These are phyloP conservation scores for Tylopilus plumbeoviolaceoides DNA, from an alignment of 768 basidiomycete species.

Conservation along the genomic window DNA sequence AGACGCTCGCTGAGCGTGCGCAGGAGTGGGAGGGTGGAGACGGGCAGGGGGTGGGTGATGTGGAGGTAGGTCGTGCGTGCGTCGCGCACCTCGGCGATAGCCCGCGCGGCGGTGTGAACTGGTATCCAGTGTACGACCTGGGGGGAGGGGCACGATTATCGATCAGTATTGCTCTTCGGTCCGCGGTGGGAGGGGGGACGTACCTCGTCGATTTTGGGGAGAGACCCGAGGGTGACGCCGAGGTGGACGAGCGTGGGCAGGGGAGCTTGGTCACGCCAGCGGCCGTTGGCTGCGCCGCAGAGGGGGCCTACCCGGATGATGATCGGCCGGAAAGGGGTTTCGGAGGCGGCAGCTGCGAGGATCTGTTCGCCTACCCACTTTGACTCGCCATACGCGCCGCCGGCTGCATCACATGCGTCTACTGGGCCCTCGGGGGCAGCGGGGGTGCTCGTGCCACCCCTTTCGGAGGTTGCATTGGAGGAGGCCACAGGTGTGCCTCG, in stretches of 20 bases:
- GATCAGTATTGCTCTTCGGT: no score
- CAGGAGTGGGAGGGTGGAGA: conserved; percentile 10
- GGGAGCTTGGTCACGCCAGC: conserved; percentile 37
- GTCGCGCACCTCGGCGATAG: conserved; percentile 16
- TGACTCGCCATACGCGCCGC: conserved; percentile 12
- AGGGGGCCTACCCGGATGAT: conserved; percentile 38
- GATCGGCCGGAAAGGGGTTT: conserved; percentile 22
- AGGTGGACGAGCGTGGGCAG: conserved; percentile 33
- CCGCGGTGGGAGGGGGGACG: not conserved
- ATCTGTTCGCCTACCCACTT: conserved; percentile 26
- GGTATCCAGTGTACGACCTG: conserved; percentile 1
- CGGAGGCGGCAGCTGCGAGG: conserved; percentile 13
- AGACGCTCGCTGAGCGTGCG: conserved; percentile 4
- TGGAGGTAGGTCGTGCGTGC: conserved; percentile 2
- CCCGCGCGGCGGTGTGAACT: conserved; percentile 11
- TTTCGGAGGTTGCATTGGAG: not conserved
- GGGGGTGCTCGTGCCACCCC: not conserved
- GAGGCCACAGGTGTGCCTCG: not conserved
- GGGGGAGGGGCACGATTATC: not conserved
- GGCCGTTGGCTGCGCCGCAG: conserved; percentile 32
- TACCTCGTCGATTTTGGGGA: conserved; percentile 24
- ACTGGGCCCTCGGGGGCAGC: not conserved
- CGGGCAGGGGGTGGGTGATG: conserved; percentile 10
- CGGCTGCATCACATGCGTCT: conserved; percentile 9
- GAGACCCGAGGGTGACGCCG: conserved; percentile 11